A percentile compares a stretch with the other conserved stretches of the same genome.
Conservation (phyloP, 176 grass and related monocot species). For the Raddia distichophylla region DNA sequence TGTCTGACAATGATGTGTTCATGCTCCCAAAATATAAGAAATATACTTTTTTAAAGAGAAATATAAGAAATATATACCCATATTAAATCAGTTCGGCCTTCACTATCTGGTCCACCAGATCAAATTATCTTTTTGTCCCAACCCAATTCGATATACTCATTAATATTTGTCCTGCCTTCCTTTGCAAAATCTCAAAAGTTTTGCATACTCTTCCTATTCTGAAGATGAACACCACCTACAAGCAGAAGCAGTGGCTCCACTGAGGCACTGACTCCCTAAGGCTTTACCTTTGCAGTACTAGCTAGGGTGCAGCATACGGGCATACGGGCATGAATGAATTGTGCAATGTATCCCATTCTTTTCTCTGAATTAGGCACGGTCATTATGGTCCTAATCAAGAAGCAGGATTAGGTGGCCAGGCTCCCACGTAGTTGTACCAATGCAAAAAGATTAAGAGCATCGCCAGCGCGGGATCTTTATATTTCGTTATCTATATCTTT, state of each 20-base stretch:
- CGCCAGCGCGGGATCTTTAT: too few relatives aligned
- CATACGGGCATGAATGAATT: background rate
- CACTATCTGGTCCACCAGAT: slow-evolving; percentile 29
- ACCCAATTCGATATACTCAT: slow-evolving; percentile 5
- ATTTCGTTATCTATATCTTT: too few relatives aligned
- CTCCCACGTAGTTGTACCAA: slow-evolving; percentile 31
- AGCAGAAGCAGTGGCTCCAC: background rate
- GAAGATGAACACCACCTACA: background rate
- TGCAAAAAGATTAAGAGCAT: background rate
- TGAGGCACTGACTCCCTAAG: background rate
- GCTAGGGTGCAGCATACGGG: background rate
- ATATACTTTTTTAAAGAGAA: background rate
- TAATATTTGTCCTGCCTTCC: background rate
- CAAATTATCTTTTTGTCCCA: slow-evolving; percentile 3
- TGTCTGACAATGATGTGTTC: slow-evolving; percentile 28
- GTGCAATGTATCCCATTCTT: background rate
- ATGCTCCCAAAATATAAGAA: slow-evolving; percentile 21
- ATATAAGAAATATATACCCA: background rate
- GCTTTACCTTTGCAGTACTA: background rate
- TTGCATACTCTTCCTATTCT: background rate
- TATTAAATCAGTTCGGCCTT: slow-evolving; percentile 35
- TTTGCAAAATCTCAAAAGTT: background rate
- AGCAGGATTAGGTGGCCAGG: slow-evolving; percentile 20
- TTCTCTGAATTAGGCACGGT: background rate
- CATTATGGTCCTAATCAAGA: background rate